These are phyloP conservation scores for Talaromyces albobiverticillius DNA, from an alignment of 2,329 filamentous ascomycete genomes.

Conservation along the genomic window DNA sequence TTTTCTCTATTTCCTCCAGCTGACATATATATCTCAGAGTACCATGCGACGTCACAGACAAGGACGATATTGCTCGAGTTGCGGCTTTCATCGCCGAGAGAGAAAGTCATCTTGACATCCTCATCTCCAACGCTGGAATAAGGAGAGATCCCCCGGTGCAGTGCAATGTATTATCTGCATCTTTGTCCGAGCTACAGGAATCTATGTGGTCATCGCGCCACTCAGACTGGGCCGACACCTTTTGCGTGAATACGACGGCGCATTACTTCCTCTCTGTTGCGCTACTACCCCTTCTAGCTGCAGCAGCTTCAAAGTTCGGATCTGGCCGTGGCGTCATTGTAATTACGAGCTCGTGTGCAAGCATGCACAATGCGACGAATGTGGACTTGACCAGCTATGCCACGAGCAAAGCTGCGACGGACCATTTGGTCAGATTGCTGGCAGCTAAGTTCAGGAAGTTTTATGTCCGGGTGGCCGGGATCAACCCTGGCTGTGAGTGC, in stretches of 20 bases:
- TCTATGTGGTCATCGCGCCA: constrained; percentile 48
- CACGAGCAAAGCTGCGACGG: constrained; percentile 51
- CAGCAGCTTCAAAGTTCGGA: constrained; percentile 27
- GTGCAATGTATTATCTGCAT: constrained; percentile 46
- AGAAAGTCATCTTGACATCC: constrained; percentile 46
- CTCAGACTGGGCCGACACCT: constrained; percentile 46
- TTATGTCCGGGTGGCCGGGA: constrained; percentile 44
- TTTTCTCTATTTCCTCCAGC: background rate
- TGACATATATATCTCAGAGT: constrained; percentile 17
- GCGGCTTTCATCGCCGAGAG: constrained; percentile 29
- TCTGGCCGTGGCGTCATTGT: constrained; percentile 46
- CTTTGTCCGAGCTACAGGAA: constrained; percentile 42
- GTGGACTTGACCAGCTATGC: constrained; percentile 54
- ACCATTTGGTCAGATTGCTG: constrained; percentile 50
- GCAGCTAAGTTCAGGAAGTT: constrained; percentile 48
- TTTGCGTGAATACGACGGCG: constrained; percentile 49
- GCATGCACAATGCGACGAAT: constrained; percentile 53
- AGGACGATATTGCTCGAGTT: constrained; percentile 38
- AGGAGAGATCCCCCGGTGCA: constrained; percentile 41
- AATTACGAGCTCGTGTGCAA: constrained; percentile 52
- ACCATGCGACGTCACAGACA: constrained; percentile 38
- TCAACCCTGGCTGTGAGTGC: constrained; percentile 42
- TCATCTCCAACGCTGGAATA: constrained; percentile 51
- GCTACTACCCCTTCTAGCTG: constrained; percentile 43
- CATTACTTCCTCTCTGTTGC: constrained; percentile 52